These are phyloP conservation scores for Nakazawaea laoshanensis DNA, from an alignment of 805 yeast species.

Conservation along the genomic window DNA sequence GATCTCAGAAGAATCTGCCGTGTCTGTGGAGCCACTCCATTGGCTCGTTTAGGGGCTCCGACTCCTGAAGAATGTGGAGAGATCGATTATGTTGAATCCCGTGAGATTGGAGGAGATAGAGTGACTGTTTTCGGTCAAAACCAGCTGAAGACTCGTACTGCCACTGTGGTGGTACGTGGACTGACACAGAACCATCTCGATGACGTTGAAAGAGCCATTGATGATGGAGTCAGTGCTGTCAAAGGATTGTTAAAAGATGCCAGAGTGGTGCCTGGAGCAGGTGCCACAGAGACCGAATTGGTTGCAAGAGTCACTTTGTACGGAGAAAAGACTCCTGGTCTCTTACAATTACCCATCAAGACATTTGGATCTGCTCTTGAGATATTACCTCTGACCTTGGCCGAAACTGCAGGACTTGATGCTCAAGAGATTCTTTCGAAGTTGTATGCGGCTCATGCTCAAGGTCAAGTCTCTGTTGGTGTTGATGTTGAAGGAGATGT, in stretches of 20 bases:
- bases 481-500: slow-evolving; percentile 77
- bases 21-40: slow-evolving; percentile 96
- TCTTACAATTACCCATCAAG: slow-evolving; percentile 88
- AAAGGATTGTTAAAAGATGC: slow-evolving; percentile 83
- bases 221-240: slow-evolving; percentile 90
- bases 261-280: slow-evolving; percentile 89
- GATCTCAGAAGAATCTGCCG: slow-evolving; percentile 90
- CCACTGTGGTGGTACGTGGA: slow-evolving; percentile 91
- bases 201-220: slow-evolving; percentile 94
- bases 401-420: slow-evolving; percentile 92
- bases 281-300: slow-evolving; percentile 86
- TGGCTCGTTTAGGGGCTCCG: slow-evolving; percentile 91
- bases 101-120: slow-evolving; percentile 95
- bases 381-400: slow-evolving; percentile 83
- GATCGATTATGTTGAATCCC: slow-evolving; percentile 81
- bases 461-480: slow-evolving; percentile 33
- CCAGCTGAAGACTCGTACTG: slow-evolving; percentile 61
- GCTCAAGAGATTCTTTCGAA: slow-evolving; percentile 84
- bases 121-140: slow-evolving; percentile 89
- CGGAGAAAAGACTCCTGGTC: slow-evolving; percentile 93
- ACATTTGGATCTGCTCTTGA: slow-evolving; percentile 92
- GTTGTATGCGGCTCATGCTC: slow-evolving; percentile 79
- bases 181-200: slow-evolving; percentile 92
- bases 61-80: slow-evolving; percentile 89
- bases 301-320: slow-evolving; percentile 69